Base-by-base conservation (phyloP, 2,329 filamentous ascomycete species). In the Stagonosporopsis rhizophila region DNA sequence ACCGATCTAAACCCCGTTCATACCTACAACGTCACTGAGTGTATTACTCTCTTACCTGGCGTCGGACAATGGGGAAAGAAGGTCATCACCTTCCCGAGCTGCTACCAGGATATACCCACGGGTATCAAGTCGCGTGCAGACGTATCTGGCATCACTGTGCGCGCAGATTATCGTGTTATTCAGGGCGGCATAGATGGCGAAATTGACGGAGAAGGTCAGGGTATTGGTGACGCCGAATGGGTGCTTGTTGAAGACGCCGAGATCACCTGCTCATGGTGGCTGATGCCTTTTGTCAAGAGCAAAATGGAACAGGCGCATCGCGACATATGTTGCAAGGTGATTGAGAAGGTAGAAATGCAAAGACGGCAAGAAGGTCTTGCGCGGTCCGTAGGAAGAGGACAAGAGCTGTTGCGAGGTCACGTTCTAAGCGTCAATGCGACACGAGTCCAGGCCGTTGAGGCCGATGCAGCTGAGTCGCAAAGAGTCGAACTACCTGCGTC, bases 181-280 rank as follows among this genome's bases (percentile, higher is more conserved):
- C 39, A 51, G 14, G 69, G 72, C 11, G 67, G 67, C 5, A 52
- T 55, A 12, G 68, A 58, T 8, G 65, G 63, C 3, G 70, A 71
- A 51, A 62, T 73, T 0, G 70, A 71, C 15, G 71, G 70, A 7
- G 72, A 74, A 42, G 70, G 70, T 11, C 65, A 64, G 57, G 72
- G 71, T 14, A 48, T 74, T 3, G 73, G 71, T 3, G 64, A 71
- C 34, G 71, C 69, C 7, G 62, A 67, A 28, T 75, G 69, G 66
- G 66, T 73, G 44, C 60, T 75, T 2, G 72, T 74, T 6, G 73
- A 75, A 37, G 71, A 75, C 35, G 71, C 74, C 6, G 69, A 73
- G 42, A 70, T 75, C 25, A 62, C 55, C 47, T 75, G 72, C 48
- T 59, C 63, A 11, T 71, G 70, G 70, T 75, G 61, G 58, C 60